phyloP scores from a whole-genome alignment of 306 rosid species.

The Prunus armeniaca region DNA sequence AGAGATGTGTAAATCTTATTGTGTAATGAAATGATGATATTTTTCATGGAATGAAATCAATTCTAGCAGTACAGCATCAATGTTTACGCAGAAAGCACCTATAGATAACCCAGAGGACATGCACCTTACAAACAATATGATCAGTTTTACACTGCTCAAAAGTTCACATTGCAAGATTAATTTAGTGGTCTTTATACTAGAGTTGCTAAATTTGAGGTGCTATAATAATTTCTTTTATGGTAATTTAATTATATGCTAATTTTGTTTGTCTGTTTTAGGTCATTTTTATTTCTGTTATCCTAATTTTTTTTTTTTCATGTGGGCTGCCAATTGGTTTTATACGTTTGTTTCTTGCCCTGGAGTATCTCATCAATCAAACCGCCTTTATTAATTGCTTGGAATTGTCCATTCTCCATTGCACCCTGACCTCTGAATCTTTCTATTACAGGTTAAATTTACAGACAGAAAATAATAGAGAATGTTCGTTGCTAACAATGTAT shows the following conservation, averaged over 20 bases:
- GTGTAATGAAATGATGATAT: constrained; percentile 13
- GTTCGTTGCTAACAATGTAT: too few relatives aligned
- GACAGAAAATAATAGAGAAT: too few relatives aligned
- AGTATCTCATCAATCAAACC: not conserved
- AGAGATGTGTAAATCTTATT: constrained; percentile 4
- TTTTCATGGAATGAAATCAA: constrained; percentile 2
- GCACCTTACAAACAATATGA: not conserved
- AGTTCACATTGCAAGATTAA: not conserved
- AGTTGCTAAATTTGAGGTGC: too few relatives aligned
- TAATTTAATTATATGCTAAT: too few relatives aligned
- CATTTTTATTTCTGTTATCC: too few relatives aligned
- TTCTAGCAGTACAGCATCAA: not conserved
- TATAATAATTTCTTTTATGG: too few relatives aligned
- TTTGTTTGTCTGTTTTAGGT: too few relatives aligned
- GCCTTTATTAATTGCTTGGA: not conserved
- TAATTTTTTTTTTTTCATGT: too few relatives aligned
- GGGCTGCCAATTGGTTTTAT: not conserved
- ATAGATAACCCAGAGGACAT: too few relatives aligned
- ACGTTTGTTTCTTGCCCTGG: not conserved
- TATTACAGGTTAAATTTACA: too few relatives aligned
- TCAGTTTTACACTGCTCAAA: not conserved
- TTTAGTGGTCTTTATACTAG: too few relatives aligned
- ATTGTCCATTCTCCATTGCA: not conserved
- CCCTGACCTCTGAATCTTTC: too few relatives aligned
- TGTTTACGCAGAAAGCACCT: not conserved